Evolutionary conservation across 495 filamentous ascomycete species (phyloP), one percentile per base, ranked within the genome.

Genomic region (Pyronema omphalodes): DNA sequence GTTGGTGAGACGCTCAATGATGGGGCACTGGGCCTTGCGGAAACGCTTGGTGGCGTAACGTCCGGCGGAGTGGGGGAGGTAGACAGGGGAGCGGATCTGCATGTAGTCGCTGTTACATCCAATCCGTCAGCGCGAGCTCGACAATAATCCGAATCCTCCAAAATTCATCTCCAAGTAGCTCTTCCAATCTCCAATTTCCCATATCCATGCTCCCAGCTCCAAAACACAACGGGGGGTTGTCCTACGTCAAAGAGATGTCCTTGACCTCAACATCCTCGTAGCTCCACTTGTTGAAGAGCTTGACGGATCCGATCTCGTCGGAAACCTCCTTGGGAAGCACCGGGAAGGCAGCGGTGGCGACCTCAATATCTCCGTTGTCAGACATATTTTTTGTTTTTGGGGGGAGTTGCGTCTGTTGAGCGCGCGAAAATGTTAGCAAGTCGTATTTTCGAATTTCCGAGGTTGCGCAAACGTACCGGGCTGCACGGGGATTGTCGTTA

Each of bases 1-100:
- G 81, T 99, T 99, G 76, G 93, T 96, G 57, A 99, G 82, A 70
- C 91, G 89, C 84, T 99, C 91, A 66, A 99, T 94, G 79, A 99
- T 96, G 63, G 91, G 91, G 83, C 91, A 96, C 81, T 96, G 88
- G 69, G 93, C 88, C 81, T 99, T 99, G 76, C 91, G 83, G 86
- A 99, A 99, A 65, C 91, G 83, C 84, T 99, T 99, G 73, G 83
- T 81, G 70, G 91, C 91, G 76, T 95, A 96, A 67, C 91, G 88
- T 69, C 91, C 91, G 67, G 93, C 93, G 60, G 91, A 93, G 78
- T 99, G 91, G 65, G 91, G 84, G 70, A 93, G 79, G 78, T 95
- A 99, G 77, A 96, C 91, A 59, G 93, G 93, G 55, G 84, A 78
- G 62, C 91, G 88, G 79, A 96, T 94, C 75, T 95, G 88, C 71